These are phyloP conservation scores for Mollisiaceae sp. DNA, from an alignment of 2,329 filamentous ascomycete species.

Conservation along the genomic window DNA sequence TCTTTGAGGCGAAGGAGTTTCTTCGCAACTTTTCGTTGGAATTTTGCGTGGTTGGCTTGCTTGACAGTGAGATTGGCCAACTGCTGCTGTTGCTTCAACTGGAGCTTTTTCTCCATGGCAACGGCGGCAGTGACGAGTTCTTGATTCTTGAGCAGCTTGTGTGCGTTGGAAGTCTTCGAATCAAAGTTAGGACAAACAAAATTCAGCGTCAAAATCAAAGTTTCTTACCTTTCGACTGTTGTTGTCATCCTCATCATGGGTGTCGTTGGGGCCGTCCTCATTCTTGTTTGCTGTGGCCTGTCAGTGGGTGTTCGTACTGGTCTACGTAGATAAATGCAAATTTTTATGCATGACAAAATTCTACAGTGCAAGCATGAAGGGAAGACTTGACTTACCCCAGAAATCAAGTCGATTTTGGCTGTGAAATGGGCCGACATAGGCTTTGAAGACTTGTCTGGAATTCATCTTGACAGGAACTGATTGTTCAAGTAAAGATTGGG, in stretches of 20 bases:
- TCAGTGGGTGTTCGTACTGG: too few relatives aligned
- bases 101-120: conserved; percentile 7
- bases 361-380: not conserved
- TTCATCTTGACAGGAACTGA: not conserved
- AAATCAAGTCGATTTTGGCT: not conserved
- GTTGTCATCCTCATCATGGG: not conserved
- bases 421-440: not conserved
- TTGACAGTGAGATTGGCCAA: conserved; percentile 11
- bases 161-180: not conserved
- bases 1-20: conserved; percentile 6
- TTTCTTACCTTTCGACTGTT: not conserved
- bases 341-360: not conserved
- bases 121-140: not conserved
- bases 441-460: not conserved
- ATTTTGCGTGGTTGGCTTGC: not conserved
- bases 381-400: not conserved
- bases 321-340: too few relatives aligned
- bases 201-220: not conserved
- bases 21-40: not conserved
- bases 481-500: conserved; percentile 3
- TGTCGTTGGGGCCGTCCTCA: too few relatives aligned
- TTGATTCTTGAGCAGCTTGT: conserved; percentile 13
- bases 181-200: not conserved
- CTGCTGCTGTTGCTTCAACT: conserved; percentile 11
- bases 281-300: too few relatives aligned